phyloP scores from a whole-genome alignment of 2,329 filamentous ascomycete genomes.

The Cytospora mali region DNA sequence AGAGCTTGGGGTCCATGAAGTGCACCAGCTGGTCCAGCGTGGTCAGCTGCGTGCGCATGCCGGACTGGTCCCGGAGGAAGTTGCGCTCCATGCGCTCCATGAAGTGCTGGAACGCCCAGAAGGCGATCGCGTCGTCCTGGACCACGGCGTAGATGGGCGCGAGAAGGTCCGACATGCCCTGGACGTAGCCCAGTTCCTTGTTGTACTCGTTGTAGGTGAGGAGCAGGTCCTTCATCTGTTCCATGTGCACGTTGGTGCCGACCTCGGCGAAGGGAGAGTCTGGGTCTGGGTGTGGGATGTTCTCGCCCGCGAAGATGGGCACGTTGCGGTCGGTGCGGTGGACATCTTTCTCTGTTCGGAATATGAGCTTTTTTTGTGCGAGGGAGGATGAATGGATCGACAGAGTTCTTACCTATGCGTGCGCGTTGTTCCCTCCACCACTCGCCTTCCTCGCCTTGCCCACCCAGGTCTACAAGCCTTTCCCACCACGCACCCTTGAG shows the following conservation, averaged over 20 bases:
- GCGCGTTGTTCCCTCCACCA: constrained; percentile 96
- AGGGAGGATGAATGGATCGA: no score
- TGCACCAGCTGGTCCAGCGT: constrained; percentile 94
- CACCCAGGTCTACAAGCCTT: constrained; percentile 78
- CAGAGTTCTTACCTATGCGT: constrained; percentile 74
- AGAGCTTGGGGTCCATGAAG: constrained; percentile 94
- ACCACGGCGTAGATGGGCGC: constrained; percentile 96
- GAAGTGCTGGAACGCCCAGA: constrained; percentile 94
- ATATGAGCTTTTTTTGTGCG: constrained; percentile 28
- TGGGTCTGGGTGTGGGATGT: constrained; percentile 94
- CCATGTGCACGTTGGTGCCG: constrained; percentile 95
- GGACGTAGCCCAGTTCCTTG: constrained; percentile 91
- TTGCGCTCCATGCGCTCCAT: constrained; percentile 99
- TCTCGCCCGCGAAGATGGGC: constrained; percentile 93
- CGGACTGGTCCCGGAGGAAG: constrained; percentile 91
- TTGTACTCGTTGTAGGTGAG: constrained; percentile 99
- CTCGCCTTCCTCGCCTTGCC: constrained; percentile 80
- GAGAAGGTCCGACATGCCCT: constrained; percentile 97
- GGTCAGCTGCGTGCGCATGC: constrained; percentile 89
- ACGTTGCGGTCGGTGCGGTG: constrained; percentile 95
- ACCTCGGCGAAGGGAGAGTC: constrained; percentile 91
- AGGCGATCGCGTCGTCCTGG: constrained; percentile 95
- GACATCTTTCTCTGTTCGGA: constrained; percentile 85
- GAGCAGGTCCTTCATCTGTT: constrained; percentile 99
- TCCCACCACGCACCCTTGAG: constrained; percentile 98